Evolutionary conservation across 1,284 basidiomycete genomes (phyloP).

Genomic region (Melampsora americana): DNA sequence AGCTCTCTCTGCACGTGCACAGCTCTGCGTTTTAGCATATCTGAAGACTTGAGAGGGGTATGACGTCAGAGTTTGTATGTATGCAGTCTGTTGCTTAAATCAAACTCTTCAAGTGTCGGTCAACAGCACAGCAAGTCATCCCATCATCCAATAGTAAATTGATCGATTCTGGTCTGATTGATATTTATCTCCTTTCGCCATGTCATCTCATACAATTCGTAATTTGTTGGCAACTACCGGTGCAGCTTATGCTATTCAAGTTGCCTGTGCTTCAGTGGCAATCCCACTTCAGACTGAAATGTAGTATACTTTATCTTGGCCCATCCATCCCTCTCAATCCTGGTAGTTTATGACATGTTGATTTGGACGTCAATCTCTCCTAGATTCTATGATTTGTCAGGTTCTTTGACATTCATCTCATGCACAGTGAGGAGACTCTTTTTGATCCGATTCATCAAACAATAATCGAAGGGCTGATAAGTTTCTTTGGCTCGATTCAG

Average conservation of each 20-base stretch:
- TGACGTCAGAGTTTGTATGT: too few species aligned
- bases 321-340: not conserved
- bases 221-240: constrained; percentile 13
- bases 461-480: not conserved
- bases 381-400: constrained; percentile 39
- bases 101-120: too few species aligned
- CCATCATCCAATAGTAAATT: too few species aligned
- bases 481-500: not conserved
- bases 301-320: not conserved
- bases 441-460: not conserved
- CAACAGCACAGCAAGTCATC: too few species aligned
- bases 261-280: constrained; percentile 25
- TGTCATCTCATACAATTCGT: not conserved
- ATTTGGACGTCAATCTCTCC: not conserved
- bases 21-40: too few species aligned
- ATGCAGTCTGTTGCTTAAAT: too few species aligned
- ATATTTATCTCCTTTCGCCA: not conserved
- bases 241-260: constrained; percentile 34
- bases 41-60: too few species aligned
- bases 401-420: constrained; percentile 30
- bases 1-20: too few species aligned
- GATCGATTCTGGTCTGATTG: too few species aligned
- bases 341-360: not conserved
- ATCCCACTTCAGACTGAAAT: constrained; percentile 33
- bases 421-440: constrained; percentile 15